Conservation (phyloP, 225 moss, liverwort and hornwort species). For the Polytrichum commune region DNA sequence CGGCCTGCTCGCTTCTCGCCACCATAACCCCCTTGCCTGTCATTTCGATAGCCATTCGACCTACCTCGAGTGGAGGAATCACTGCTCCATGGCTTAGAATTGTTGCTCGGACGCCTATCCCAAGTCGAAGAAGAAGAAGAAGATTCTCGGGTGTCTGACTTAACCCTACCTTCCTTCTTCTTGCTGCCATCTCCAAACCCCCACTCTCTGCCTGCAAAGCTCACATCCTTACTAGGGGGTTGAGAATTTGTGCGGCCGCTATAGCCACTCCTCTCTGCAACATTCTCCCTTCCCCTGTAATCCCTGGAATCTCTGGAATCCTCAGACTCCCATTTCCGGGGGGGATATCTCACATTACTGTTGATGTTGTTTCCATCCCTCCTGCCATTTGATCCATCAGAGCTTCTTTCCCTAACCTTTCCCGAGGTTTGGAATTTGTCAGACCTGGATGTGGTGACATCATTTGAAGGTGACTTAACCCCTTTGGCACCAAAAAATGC, state of each 20-base stretch:
- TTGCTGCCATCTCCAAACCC: conserved; percentile 19
- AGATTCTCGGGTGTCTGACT: conserved; percentile 13
- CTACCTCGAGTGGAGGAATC: conserved; percentile 13
- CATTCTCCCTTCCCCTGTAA: conserved; percentile 21
- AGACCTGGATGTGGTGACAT: neutral
- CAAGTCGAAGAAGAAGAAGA: conserved; percentile 14
- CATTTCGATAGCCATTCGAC: conserved; percentile 33
- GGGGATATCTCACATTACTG: conserved; percentile 17
- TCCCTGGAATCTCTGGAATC: conserved; percentile 10
- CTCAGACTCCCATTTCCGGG: conserved; percentile 24
- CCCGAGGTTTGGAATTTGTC: neutral
- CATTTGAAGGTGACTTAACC: conserved; percentile 1
- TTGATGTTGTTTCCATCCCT: conserved; percentile 14
- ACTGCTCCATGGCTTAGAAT: conserved; percentile 11
- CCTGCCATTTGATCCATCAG: neutral
- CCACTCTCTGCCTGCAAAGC: conserved; percentile 49
- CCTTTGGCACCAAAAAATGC: conserved; percentile 40
- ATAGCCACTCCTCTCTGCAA: conserved; percentile 8
- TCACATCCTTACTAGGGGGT: conserved; percentile 17
- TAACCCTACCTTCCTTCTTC: conserved; percentile 11
- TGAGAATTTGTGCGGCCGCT: conserved; percentile 12
- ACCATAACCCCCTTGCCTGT: conserved; percentile 41
- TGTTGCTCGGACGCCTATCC: conserved; percentile 29
- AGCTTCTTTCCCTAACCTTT: neutral
- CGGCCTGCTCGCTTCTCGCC: conserved; percentile 17